Evolutionary conservation across 768 basidiomycete species (phyloP).

Genomic region (Suillus cothurnatus): DNA sequence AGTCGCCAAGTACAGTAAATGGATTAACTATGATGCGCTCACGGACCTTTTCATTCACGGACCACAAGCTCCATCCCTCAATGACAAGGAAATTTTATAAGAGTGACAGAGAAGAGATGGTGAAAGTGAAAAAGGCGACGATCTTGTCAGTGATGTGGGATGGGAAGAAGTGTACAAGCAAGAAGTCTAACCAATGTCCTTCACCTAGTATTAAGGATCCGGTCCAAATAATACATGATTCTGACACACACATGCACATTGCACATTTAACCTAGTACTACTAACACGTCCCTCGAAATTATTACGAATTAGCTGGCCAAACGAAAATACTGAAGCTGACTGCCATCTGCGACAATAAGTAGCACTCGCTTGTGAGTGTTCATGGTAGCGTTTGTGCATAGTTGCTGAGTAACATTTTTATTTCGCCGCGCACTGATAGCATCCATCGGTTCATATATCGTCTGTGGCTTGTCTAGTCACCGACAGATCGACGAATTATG

Average conservation of each 20-base stretch:
- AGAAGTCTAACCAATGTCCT: no score
- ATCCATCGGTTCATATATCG: not conserved
- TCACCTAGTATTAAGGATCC: no score
- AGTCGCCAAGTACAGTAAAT: conserved; percentile 87
- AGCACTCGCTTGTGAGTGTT: not conserved
- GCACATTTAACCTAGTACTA: not conserved
- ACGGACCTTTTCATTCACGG: conserved; percentile 70
- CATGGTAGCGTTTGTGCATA: not conserved
- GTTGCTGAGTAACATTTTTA: not conserved
- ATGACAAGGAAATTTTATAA: no score
- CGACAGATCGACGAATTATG: conserved; percentile 38
- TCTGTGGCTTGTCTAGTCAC: not conserved
- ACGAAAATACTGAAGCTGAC: not conserved
- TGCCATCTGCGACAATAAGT: not conserved
- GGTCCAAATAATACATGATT: conserved; percentile 28
- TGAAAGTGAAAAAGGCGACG: conserved; percentile 43
- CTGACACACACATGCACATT: no score
- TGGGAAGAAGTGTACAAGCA: conserved; percentile 62
- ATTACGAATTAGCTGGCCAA: conserved; percentile 21
- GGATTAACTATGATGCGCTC: conserved; percentile 83
- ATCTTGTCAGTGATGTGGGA: conserved; percentile 32
- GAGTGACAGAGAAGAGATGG: no score
- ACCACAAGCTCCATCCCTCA: conserved; percentile 26
- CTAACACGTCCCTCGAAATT: not conserved
- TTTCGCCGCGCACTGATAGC: not conserved